Evolutionary conservation across 2,329 filamentous ascomycete genomes (phyloP).

Genomic region (Epichloe sylvatica): DNA sequence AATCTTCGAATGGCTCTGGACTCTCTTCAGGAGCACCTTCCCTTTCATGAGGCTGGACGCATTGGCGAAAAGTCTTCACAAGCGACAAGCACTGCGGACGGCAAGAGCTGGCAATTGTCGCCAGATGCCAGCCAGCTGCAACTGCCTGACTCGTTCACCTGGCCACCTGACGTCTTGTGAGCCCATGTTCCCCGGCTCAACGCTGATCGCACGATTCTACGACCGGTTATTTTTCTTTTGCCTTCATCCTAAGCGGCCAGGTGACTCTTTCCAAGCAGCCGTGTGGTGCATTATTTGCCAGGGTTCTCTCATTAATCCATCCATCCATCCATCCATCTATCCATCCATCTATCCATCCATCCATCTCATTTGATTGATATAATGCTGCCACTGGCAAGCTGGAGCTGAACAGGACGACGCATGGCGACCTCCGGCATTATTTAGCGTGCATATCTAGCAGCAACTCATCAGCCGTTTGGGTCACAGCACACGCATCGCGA

Average conservation of each 20-base stretch:
- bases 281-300: background rate
- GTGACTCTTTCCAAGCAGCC: background rate
- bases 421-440: constrained; percentile 3
- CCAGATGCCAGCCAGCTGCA: background rate
- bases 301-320: background rate
- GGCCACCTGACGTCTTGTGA: background rate
- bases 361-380: background rate
- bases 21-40: background rate
- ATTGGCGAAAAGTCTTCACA: background rate
- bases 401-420: background rate
- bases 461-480: background rate
- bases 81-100: background rate
- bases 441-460: background rate
- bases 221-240: background rate
- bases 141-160: background rate
- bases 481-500: background rate
- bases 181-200: background rate
- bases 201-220: background rate
- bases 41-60: background rate
- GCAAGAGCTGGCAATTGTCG: background rate
- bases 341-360: background rate
- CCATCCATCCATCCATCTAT: background rate
- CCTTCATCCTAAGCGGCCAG: background rate
- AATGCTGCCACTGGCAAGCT: no score
- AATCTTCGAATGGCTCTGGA: background rate